phyloP scores from a whole-genome alignment of 257 asterid genomes.

The Voacanga thouarsii region DNA sequence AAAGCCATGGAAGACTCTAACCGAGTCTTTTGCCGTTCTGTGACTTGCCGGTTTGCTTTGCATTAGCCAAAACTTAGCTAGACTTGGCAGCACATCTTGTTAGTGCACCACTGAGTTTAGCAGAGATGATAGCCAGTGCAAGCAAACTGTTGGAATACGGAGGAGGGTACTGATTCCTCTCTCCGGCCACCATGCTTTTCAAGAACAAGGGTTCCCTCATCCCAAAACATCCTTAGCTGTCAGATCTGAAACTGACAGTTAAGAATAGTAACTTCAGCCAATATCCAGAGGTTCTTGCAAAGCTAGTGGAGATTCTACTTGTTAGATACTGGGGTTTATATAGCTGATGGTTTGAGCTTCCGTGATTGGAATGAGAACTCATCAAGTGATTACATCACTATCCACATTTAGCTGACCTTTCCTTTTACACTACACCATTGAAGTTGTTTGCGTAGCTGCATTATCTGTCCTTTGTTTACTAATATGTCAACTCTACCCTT shows the following conservation, averaged over 20 bases:
- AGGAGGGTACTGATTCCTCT: constrained; percentile 8
- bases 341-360: constrained; percentile 18
- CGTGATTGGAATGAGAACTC: constrained; percentile 8
- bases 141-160: constrained; percentile 24
- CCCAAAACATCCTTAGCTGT: constrained; percentile 26
- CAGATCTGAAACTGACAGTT: constrained; percentile 16
- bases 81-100: not conserved
- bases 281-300: constrained; percentile 11
- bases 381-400: constrained; percentile 31
- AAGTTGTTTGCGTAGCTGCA: constrained; percentile 24
- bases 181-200: constrained; percentile 19
- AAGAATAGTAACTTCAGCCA: not conserved
- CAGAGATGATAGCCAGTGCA: constrained; percentile 20
- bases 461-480: not conserved
- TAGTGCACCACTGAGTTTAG: not conserved
- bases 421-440: constrained; percentile 29
- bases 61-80: constrained; percentile 19
- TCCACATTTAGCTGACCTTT: constrained; percentile 24
- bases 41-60: constrained; percentile 63
- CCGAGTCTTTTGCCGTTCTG: constrained; percentile 52
- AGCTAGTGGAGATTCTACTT: constrained; percentile 24
- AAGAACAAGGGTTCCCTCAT: constrained; percentile 36
- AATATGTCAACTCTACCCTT: constrained; percentile 11
- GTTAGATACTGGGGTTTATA: constrained; percentile 28
- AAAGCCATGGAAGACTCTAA: constrained; percentile 48